phyloP scores from a whole-genome alignment of 176 grass and related monocot species.

The Tuctoria greenei region DNA sequence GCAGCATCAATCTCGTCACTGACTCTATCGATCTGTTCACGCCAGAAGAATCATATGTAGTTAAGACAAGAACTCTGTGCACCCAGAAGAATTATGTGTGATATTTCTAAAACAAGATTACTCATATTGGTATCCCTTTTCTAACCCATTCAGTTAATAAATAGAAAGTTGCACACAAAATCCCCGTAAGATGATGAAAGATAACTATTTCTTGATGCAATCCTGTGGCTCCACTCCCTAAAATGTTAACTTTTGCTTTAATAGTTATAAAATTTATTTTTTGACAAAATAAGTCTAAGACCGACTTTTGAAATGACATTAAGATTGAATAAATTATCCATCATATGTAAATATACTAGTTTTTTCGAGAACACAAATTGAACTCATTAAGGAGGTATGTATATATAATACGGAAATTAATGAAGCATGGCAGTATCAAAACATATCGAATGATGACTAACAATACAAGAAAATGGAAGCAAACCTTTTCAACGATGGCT shows the following conservation, averaged over 20 bases:
- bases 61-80: neutral
- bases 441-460: neutral
- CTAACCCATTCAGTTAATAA: neutral
- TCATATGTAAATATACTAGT: neutral
- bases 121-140: neutral
- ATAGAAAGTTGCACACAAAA: neutral
- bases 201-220: neutral
- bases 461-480: neutral
- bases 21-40: constrained; percentile 46
- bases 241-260: too few species aligned
- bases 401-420: neutral
- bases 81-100: neutral
- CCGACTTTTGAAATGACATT: neutral
- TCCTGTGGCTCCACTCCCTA: neutral
- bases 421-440: neutral
- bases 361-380: too few species aligned
- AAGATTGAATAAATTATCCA: neutral
- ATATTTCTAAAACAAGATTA: constrained; percentile 3
- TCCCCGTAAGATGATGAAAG: neutral
- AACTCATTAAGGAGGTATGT: neutral
- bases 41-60: neutral
- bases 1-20: constrained; percentile 41
- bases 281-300: neutral
- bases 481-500: constrained; percentile 62
- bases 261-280: too few species aligned